A percentile compares a stretch with the other conserved stretches of the same genome.
Evolutionary conservation across 768 basidiomycete genomes (phyloP).

Genomic region (Boletus vinaceobasis): DNA sequence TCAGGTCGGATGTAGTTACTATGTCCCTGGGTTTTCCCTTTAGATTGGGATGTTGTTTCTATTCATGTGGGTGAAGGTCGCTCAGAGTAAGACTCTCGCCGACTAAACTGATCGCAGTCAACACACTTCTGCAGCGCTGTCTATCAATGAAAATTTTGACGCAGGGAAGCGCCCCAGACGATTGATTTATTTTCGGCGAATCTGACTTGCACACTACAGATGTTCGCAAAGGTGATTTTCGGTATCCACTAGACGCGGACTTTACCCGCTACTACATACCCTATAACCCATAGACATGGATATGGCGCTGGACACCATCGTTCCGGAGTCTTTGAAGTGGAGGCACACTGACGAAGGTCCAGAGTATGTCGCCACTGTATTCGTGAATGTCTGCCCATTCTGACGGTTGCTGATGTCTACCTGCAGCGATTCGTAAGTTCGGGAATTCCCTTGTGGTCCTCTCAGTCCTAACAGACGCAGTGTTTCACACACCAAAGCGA

Average conservation of each 20-base stretch:
- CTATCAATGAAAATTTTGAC: constrained; percentile 90
- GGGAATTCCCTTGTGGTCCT: neutral
- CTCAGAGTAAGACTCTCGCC: neutral
- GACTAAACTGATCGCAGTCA: constrained; percentile 43
- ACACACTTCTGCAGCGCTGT: constrained; percentile 77
- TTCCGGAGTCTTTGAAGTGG: constrained; percentile 83
- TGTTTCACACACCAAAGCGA: constrained; percentile 88
- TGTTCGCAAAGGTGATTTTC: constrained; percentile 40
- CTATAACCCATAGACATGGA: constrained; percentile 70
- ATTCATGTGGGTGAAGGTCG: constrained; percentile 61
- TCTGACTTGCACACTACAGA: constrained; percentile 27
- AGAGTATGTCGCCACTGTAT: constrained; percentile 49
- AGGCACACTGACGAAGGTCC: constrained; percentile 88
- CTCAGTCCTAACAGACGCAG: constrained; percentile 34
- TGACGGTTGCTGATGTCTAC: constrained; percentile 6
- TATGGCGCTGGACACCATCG: constrained; percentile 87
- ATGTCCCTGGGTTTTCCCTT: neutral
- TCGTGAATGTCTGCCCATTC: neutral
- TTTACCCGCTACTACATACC: constrained; percentile 32
- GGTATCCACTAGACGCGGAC: neutral
- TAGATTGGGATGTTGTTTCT: constrained; percentile 87
- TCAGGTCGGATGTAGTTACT: neutral
- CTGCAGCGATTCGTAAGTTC: constrained; percentile 69
- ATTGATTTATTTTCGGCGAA: neutral
- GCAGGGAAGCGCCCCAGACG: constrained; percentile 44